Evolutionary conservation across 768 basidiomycete species (phyloP), one percentile per base, ranked within the genome.

Genomic region (Suillus hirtellus): DNA sequence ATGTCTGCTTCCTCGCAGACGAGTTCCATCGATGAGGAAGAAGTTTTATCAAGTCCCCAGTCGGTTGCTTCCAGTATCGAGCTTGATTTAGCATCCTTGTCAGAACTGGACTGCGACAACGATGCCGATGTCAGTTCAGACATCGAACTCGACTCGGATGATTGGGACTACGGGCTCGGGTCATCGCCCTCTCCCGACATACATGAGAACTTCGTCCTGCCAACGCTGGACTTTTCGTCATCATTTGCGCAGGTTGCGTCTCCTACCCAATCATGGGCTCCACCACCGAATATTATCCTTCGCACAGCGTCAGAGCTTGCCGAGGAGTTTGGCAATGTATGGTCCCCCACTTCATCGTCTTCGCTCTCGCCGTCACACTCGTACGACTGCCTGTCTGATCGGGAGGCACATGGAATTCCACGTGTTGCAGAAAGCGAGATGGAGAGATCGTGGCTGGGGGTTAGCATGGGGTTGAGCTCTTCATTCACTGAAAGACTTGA

Each of bases 141-240:
- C 55, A 24, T 56, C 9, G 55, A 56, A 21, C 15, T 14, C 35
- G 54, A 56, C 6, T 56, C 38, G 10, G 65, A 63, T 49, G 50
- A 17, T 4, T 52, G 60, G 55, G 61, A 60, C 52, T 31, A 65
- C 34, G 66, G 60, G 24, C 55, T 67, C 27, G 70, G 61, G 7
- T 34, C 67, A 9, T 66, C 65, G 49, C 42, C 43, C 11, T 60
- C 65, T 2, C 64, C 65, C 10, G 88, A 91, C 69, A 84, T 88
- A 12, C 78, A 89, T 3, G 78, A 84, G 21, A 90, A 90, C 3
- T 84, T 95, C 63, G 75, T 94, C 12, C 76, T 93, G n/a, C 92
- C 92, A 5, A 89, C 86, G 1, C 81, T 93, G 60, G 90, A 92
- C 71, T 83, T 90, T 66, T 89, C 89, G 0, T 82, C 86, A 6